These are phyloP conservation scores for Nigrospora oryzae DNA, from an alignment of 2,329 filamentous ascomycete genomes.

Conservation along the genomic window DNA sequence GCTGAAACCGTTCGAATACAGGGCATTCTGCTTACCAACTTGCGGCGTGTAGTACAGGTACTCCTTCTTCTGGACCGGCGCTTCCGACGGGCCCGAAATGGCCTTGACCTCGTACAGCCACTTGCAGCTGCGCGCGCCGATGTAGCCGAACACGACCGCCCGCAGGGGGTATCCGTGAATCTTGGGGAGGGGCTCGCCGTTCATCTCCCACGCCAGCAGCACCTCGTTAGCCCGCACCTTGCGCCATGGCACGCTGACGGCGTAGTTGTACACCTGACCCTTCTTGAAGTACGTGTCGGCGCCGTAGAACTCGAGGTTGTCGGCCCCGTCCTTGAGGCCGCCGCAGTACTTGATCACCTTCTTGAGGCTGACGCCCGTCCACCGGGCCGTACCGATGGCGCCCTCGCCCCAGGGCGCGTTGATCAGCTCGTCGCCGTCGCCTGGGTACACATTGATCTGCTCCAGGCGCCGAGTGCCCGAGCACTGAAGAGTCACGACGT, in stretches of 20 bases:
- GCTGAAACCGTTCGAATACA: slow-evolving; percentile 50
- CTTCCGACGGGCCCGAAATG: slow-evolving; percentile 44
- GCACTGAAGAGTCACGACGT: slow-evolving; percentile 56
- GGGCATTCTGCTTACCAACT: slow-evolving; percentile 57
- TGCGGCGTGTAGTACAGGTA: slow-evolving; percentile 64
- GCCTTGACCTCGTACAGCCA: slow-evolving; percentile 57
- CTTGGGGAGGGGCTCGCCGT: slow-evolving; percentile 51
- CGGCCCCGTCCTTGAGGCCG: slow-evolving; percentile 42
- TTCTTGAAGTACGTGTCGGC: slow-evolving; percentile 70
- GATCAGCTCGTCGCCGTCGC: slow-evolving; percentile 56
- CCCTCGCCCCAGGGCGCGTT: slow-evolving; percentile 54
- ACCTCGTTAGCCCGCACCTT: slow-evolving; percentile 63
- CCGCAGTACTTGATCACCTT: slow-evolving; percentile 65
- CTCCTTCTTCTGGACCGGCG: slow-evolving; percentile 56
- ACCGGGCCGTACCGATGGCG: slow-evolving; percentile 56
- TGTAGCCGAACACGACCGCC: slow-evolving; percentile 56
- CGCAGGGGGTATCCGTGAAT: slow-evolving; percentile 61
- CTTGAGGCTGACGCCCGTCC: slow-evolving; percentile 56
- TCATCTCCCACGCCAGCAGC: slow-evolving; percentile 65
- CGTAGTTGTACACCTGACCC: slow-evolving; percentile 55
- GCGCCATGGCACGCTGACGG: slow-evolving; percentile 56
- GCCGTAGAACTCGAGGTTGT: slow-evolving; percentile 61
- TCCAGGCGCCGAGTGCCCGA: slow-evolving; percentile 61
- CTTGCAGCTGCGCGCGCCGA: slow-evolving; percentile 56
- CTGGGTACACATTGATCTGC: slow-evolving; percentile 57